phyloP scores from a whole-genome alignment of 2,329 filamentous ascomycete species.

The Ascochyta fabae region DNA sequence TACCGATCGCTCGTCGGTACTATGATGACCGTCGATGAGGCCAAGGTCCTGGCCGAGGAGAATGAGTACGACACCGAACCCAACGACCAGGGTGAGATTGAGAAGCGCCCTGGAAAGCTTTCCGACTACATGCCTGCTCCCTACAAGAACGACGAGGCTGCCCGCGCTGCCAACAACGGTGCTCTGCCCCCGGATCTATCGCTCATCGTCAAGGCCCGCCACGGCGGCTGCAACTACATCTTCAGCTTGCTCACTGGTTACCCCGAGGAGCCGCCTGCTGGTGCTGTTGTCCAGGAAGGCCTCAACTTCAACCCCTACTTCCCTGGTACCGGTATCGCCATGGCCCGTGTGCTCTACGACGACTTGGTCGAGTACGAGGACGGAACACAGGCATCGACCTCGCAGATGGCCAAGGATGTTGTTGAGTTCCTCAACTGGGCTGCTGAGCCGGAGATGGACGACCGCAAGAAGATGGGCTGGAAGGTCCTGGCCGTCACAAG shows the following conservation, averaged over 20 bases:
- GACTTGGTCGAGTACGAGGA: constrained; percentile 98
- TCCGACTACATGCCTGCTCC: constrained; percentile 94
- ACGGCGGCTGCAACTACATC: constrained; percentile 98
- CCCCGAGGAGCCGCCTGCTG: constrained; percentile 92
- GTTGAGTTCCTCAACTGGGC: constrained; percentile 99
- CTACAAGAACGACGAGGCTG: constrained; percentile 99
- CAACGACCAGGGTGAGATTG: constrained; percentile 96
- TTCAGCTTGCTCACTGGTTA: constrained; percentile 97
- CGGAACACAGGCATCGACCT: constrained; percentile 88
- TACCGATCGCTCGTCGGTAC: constrained; percentile 91
- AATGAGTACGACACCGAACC: constrained; percentile 98
- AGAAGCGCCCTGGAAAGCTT: constrained; percentile 98
- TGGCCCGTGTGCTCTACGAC: constrained; percentile 98
- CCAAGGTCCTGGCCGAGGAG: constrained; percentile 95
- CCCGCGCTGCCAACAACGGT: constrained; percentile 97
- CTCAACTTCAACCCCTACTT: constrained; percentile 99
- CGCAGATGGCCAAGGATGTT: constrained; percentile 99
- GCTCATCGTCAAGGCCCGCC: constrained; percentile 95
- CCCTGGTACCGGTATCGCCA: constrained; percentile 97
- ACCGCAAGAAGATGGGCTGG: constrained; percentile 99
- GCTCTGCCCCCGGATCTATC: constrained; percentile 96
- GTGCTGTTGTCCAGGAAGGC: constrained; percentile 81
- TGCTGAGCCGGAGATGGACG: constrained; percentile 98
- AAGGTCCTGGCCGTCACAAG: constrained; percentile 86
- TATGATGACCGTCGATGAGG: constrained; percentile 95